These are phyloP conservation scores for Pyrenochaeta sp. DNA, from an alignment of 2,329 filamentous ascomycete species.

Conservation along the genomic window DNA sequence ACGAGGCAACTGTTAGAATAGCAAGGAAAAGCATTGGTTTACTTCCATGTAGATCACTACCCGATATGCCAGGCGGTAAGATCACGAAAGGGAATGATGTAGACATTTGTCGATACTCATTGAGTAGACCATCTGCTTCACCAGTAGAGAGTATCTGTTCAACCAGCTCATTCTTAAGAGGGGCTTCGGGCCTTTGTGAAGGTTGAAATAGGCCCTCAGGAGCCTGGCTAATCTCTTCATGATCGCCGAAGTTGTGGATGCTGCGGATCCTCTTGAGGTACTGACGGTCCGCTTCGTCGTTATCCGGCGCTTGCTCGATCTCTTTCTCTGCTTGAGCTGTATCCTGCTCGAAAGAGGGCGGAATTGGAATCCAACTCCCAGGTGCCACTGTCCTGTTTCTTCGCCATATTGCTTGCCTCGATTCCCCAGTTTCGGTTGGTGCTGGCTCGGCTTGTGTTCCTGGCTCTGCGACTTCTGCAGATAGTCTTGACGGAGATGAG, in stretches of 20 bases:
- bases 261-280: conserved; percentile 36
- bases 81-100: conserved; percentile 43
- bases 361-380: conserved; percentile 39
- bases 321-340: conserved; percentile 8
- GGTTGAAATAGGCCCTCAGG: conserved; percentile 26
- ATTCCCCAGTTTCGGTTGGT: neutral
- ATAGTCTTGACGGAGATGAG: conserved; percentile 5
- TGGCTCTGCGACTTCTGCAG: neutral
- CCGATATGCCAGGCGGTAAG: conserved; percentile 21
- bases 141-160: conserved; percentile 27
- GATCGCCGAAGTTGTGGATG: conserved; percentile 36
- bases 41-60: conserved; percentile 25
- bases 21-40: conserved; percentile 47
- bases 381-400: conserved; percentile 18
- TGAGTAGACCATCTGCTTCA: conserved; percentile 37
- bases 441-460: neutral
- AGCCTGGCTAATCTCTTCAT: conserved; percentile 14
- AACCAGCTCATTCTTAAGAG: conserved; percentile 32
- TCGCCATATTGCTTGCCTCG: conserved; percentile 2
- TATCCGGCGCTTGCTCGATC: conserved; percentile 11
- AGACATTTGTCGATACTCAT: conserved; percentile 41
- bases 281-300: conserved; percentile 28
- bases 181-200: conserved; percentile 26
- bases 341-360: conserved; percentile 32
- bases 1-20: conserved; percentile 39